phyloP scores from a whole-genome alignment of 2,329 filamentous ascomycete genomes.

The Cadophora gregata region DNA sequence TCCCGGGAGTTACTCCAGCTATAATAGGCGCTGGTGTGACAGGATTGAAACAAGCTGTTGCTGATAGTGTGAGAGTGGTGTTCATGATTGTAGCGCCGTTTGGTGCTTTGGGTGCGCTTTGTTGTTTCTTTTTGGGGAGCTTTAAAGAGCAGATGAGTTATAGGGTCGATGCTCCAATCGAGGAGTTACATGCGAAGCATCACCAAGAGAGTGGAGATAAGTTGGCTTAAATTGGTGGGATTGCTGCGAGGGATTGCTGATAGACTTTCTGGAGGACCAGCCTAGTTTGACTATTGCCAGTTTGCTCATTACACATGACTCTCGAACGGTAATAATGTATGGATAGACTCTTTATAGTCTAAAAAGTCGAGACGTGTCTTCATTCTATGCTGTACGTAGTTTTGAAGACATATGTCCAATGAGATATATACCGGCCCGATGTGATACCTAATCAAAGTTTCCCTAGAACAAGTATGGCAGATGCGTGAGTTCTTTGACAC shows the following conservation, averaged over 20 bases:
- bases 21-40: conserved; percentile 27
- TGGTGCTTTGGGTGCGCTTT: conserved; percentile 28
- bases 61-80: conserved; percentile 30
- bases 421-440: no score
- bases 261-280: neutral
- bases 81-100: conserved; percentile 36
- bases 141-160: conserved; percentile 32
- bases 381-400: no score
- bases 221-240: neutral
- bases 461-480: no score
- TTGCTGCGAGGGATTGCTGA: no score
- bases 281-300: no score
- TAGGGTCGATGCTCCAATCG: conserved; percentile 32
- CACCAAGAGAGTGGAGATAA: neutral
- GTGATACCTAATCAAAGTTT: no score
- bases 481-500: no score
- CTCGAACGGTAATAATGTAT: no score
- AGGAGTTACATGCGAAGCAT: conserved; percentile 21
- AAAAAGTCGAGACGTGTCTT: no score
- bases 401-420: no score
- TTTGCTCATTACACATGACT: no score
- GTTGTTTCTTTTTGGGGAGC: conserved; percentile 30
- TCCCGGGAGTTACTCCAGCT: conserved; percentile 22
- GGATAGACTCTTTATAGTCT: no score
- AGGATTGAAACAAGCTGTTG: conserved; percentile 31